phyloP scores from a whole-genome alignment of 2,329 filamentous ascomycete species.

The Alternaria sp. region DNA sequence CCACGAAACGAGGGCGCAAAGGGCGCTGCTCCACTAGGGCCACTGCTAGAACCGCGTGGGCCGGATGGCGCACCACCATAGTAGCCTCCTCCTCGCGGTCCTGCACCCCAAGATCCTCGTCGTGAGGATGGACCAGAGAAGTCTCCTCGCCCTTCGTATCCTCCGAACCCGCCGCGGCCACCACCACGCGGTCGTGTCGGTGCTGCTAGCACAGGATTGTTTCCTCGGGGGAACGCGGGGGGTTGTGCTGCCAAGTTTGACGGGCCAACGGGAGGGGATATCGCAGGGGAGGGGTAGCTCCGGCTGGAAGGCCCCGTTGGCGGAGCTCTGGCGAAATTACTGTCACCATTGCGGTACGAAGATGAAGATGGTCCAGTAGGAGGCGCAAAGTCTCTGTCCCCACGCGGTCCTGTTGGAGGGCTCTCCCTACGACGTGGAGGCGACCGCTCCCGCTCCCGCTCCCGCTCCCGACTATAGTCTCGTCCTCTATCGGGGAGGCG shows the following conservation, averaged over 20 bases:
- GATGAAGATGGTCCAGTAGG: conserved; percentile 48
- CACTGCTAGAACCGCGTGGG: conserved; percentile 42
- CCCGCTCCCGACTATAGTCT: conserved; percentile 27
- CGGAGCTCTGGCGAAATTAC: conserved; percentile 47
- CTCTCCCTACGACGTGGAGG: conserved; percentile 51
- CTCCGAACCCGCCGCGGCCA: conserved; percentile 51
- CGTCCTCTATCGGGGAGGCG: conserved; percentile 44
- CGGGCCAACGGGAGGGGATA: conserved; percentile 53
- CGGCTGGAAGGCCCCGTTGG: conserved; percentile 52
- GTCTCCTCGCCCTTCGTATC: conserved; percentile 50
- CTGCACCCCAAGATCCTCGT: conserved; percentile 49
- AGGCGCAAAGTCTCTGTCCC: conserved; percentile 49
- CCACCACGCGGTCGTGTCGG: conserved; percentile 54
- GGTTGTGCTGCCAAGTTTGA: conserved; percentile 42
- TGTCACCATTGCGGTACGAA: conserved; percentile 50
- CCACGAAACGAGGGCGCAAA: conserved; percentile 53
- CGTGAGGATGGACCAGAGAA: conserved; percentile 46
- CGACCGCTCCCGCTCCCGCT: conserved; percentile 40
- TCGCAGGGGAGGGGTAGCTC: conserved; percentile 49
- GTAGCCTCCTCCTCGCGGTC: conserved; percentile 43
- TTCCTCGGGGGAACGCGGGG: conserved; percentile 47
- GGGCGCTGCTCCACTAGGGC: conserved; percentile 38
- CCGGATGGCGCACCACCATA: conserved; percentile 47
- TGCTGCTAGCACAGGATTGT: conserved; percentile 51
- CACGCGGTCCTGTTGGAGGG: conserved; percentile 49